These are phyloP conservation scores for Alternaria hordeiaustralica DNA, from an alignment of 2,329 filamentous ascomycete genomes.

Conservation along the genomic window DNA sequence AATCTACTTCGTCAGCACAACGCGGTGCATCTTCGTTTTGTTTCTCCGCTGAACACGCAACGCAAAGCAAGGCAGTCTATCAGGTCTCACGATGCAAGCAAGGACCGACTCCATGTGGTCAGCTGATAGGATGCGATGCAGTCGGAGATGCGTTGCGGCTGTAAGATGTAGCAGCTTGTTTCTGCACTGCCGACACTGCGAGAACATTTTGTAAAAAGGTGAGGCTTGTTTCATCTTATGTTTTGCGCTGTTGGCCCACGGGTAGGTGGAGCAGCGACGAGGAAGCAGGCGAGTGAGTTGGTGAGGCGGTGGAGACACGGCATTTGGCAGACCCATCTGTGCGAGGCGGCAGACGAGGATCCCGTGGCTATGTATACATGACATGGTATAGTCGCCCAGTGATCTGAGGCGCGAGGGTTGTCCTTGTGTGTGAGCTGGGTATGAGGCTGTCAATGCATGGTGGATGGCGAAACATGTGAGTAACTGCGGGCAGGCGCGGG, in stretches of 20 bases:
- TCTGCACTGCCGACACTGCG: constrained; percentile 1
- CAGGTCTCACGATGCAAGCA: background rate
- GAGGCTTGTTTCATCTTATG: constrained; percentile 21
- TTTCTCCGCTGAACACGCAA: background rate
- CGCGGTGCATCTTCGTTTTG: background rate
- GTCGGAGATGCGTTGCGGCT: background rate
- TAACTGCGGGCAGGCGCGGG: background rate
- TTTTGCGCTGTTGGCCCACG: constrained; percentile 13
- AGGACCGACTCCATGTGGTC: background rate
- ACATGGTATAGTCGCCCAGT: constrained; percentile 3
- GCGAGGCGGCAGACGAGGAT: constrained; percentile 16
- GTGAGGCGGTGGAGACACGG: constrained; percentile 3
- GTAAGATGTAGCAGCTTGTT: background rate
- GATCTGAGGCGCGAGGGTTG: background rate
- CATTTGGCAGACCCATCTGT: background rate
- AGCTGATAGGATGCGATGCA: constrained; percentile 12
- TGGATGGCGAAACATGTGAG: constrained; percentile 1
- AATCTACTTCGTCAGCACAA: background rate
- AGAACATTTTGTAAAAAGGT: background rate
- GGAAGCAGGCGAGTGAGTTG: background rate
- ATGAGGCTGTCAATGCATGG: background rate
- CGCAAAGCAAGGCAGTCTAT: background rate
- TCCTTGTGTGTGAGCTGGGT: background rate
- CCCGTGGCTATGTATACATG: constrained; percentile 26
- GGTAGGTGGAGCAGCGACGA: background rate